These are phyloP conservation scores for Ogataea pini DNA, from an alignment of 805 yeast genomes.

Conservation along the genomic window DNA sequence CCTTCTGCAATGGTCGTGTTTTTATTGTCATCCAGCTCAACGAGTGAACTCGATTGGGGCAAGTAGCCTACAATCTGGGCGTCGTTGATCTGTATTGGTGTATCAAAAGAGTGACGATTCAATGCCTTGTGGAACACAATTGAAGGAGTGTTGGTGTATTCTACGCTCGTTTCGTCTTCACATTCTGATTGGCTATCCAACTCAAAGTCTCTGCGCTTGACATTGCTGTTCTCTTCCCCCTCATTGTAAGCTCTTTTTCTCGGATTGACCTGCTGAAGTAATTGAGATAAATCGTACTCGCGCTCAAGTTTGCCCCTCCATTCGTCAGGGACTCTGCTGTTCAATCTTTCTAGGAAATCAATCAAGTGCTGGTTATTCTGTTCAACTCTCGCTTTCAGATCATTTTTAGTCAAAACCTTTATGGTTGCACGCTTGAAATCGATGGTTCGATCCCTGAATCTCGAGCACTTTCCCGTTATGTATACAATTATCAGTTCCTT, in stretches of 20 bases:
- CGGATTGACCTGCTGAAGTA: background rate
- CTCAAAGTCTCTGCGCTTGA: background rate
- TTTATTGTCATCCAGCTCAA: background rate
- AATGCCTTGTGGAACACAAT: background rate
- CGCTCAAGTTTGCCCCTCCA: constrained; percentile 19
- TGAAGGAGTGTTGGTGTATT: no score
- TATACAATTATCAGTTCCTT: constrained; percentile 22
- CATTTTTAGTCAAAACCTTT: constrained; percentile 11
- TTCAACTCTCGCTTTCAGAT: constrained; percentile 13
- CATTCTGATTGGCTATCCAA: no score
- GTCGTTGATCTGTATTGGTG: background rate
- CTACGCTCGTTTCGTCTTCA: no score
- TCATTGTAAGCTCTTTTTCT: background rate
- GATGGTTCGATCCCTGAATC: constrained; percentile 18
- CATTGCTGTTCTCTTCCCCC: background rate
- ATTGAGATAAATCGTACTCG: constrained; percentile 6
- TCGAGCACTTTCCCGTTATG: constrained; percentile 18
- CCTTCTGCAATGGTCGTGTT: background rate
- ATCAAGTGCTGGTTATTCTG: constrained; percentile 16
- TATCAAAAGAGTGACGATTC: background rate
- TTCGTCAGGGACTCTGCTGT: constrained; percentile 10
- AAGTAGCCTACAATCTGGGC: background rate
- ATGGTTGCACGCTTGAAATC: constrained; percentile 24
- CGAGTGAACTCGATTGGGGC: background rate
- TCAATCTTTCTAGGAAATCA: constrained; percentile 21